Base-by-base conservation (phyloP, 2,329 filamentous ascomycete genomes). In the Dactylella cylindrospora region DNA sequence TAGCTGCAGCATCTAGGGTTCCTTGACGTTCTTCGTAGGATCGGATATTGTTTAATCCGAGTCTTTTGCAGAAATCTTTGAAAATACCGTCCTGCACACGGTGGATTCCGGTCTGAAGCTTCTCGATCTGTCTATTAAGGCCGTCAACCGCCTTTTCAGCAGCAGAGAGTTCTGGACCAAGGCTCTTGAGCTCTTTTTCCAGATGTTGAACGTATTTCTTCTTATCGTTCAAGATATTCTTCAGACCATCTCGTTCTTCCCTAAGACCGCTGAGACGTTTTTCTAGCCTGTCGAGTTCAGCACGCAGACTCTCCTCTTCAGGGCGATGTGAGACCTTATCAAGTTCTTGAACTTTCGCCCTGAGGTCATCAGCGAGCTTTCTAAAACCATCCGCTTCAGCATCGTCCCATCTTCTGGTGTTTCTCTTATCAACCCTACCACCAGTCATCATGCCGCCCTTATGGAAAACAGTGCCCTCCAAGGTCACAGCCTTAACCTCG, bases 361-460 rank as follows among this genome's bases (percentile, higher is more conserved):
- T 54, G n/a, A 68, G 53, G 38, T 68, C 88, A 26, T 84, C 83
- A 69, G 84, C 80, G 59, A 90, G 78, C 70, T 88, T 60, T 88
- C 82, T 52, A 83, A 85, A 68, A 88, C 78, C 62, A 19, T 95
- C 88, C 23, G 96, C 83, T 68, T 96, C 90, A 5, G 86, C 82
- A 68, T 96, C 90, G 69, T 95, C 90, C 74, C 94, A 97, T 46
- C 86, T 82, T 55, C 89, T 85, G 66, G 89, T 86, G 59, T 81
- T 82, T 50, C 84, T 83, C 71, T 86, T 88, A 39, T 84, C 80
- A 23, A 89, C 85, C 64, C 90, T 86, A 67, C 93, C 93, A 78
- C 93, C 93, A 41, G 93, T 97, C 86, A 98, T 97, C 47, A 94
- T 79, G 70, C 93, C 93, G 38, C 88, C 90, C 72, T 97, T 97